Percentiles rank a stretch among this genome's conserved stretches.
phyloP scores from a whole-genome alignment of 257 asterid species.

The Leptodermis oblonga region DNA sequence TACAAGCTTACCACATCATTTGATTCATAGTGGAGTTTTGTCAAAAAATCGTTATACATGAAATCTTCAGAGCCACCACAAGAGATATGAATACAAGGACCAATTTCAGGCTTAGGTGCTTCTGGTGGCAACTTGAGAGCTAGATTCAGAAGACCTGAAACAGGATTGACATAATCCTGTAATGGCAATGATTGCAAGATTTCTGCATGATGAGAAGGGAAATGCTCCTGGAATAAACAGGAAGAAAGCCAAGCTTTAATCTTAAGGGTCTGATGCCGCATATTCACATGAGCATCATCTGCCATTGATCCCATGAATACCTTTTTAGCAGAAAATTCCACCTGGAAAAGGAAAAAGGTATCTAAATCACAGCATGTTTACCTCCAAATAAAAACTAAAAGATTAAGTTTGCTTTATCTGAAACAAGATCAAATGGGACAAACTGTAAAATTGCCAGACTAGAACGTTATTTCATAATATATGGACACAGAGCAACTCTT shows the following conservation, averaged over 20 bases:
- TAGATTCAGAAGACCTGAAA: slow-evolving; percentile 76
- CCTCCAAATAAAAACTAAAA: not conserved
- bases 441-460: not conserved
- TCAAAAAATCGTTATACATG: slow-evolving; percentile 54
- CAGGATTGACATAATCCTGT: slow-evolving; percentile 74
- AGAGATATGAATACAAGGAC: slow-evolving; percentile 77
- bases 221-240: slow-evolving; percentile 63
- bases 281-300: slow-evolving; percentile 59
- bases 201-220: slow-evolving; percentile 72
- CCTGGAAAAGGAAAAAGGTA: slow-evolving; percentile 45
- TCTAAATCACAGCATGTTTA: not conserved
- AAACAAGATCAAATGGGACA: not conserved
- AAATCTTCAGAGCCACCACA: slow-evolving; percentile 79
- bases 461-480: not conserved
- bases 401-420: not conserved
- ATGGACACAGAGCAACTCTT: not conserved
- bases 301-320: slow-evolving; percentile 78
- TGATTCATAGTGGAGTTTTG: slow-evolving; percentile 68
- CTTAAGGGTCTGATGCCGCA: slow-evolving; percentile 54
- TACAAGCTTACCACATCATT: slow-evolving; percentile 68
- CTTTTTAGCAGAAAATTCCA: slow-evolving; percentile 65
- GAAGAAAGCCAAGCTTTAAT: slow-evolving; percentile 86
- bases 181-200: slow-evolving; percentile 70
- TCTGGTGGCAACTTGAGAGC: slow-evolving; percentile 68
- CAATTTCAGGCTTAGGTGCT: slow-evolving; percentile 55